Conservation (phyloP, 2,329 filamentous ascomycete species). For the Fusarium albidum region DNA sequence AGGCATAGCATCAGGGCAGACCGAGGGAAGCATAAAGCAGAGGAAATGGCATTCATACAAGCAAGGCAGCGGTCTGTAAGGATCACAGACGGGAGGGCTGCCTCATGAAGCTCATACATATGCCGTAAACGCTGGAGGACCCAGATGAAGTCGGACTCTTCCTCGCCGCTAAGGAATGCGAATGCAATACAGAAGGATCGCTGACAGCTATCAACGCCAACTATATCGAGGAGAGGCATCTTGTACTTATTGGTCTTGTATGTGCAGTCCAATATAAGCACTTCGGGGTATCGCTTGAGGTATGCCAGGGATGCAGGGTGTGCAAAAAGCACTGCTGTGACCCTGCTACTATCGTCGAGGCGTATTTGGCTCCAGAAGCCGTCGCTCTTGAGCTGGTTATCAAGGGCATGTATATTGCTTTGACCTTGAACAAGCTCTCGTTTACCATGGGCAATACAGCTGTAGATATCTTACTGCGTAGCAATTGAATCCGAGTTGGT, state of each 20-base stretch:
- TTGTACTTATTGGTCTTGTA: slow-evolving; percentile 16
- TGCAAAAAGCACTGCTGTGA: slow-evolving; percentile 32
- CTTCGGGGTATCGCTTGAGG: slow-evolving; percentile 25
- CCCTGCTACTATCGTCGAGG: slow-evolving; percentile 27
- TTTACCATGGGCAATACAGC: not conserved
- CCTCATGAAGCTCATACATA: slow-evolving; percentile 11
- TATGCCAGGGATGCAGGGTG: slow-evolving; percentile 31
- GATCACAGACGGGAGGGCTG: slow-evolving; percentile 7
- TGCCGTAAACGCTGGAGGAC: slow-evolving; percentile 22
- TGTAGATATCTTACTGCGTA: slow-evolving; percentile 9
- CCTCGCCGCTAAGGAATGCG: no score
- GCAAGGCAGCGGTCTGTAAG: no score
- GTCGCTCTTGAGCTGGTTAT: not conserved
- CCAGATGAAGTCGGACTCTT: slow-evolving; percentile 25
- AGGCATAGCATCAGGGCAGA: no score
- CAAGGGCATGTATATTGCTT: not conserved
- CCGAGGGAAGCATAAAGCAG: no score
- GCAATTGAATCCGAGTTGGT: not conserved
- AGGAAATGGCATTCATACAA: no score
- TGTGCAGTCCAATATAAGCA: slow-evolving; percentile 29
- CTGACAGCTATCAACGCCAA: slow-evolving; percentile 9
- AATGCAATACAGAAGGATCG: slow-evolving; percentile 32
- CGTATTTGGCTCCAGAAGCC: slow-evolving; percentile 18
- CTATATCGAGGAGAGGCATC: no score
- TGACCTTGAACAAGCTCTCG: not conserved